phyloP scores from a whole-genome alignment of 176 grass and related monocot species.

The Triticum monococcum region DNA sequence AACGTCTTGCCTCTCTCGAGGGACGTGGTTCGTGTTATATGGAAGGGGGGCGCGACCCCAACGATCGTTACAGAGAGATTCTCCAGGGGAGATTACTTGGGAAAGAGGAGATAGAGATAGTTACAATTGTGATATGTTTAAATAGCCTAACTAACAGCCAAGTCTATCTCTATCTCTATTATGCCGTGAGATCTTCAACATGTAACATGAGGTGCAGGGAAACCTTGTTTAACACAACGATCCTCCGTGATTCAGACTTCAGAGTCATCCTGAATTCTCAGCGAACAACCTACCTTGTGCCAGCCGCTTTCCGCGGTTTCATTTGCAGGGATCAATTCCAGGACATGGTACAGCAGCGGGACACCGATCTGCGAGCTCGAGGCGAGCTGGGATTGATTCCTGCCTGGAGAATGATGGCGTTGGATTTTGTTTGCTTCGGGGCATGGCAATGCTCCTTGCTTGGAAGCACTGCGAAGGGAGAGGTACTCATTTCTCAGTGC shows the following conservation, averaged over 20 bases:
- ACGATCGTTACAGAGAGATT: too few species aligned
- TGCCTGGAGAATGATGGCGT: background rate
- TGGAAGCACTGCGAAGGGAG: constrained; percentile 4
- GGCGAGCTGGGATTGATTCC: background rate
- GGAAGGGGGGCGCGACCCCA: too few species aligned
- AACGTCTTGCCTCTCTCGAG: too few species aligned
- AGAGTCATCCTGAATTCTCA: background rate
- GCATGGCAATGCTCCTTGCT: constrained; percentile 4
- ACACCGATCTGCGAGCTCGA: background rate
- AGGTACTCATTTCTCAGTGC: background rate
- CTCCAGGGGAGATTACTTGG: too few species aligned
- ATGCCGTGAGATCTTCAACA: too few species aligned
- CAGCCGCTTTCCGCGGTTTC: background rate
- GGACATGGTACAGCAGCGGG: background rate
- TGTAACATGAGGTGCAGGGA: too few species aligned
- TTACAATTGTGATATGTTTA: too few species aligned
- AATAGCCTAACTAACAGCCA: too few species aligned
- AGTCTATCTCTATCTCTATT: too few species aligned
- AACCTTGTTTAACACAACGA: too few species aligned
- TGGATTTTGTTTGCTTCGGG: constrained; percentile 1
- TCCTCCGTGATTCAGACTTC: background rate
- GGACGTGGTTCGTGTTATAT: too few species aligned
- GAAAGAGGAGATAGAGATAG: too few species aligned
- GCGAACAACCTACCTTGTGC: background rate
- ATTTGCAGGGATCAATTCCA: background rate